These are phyloP conservation scores for Juglanconis sp. DNA, from an alignment of 2,329 filamentous ascomycete species.

Conservation along the genomic window DNA sequence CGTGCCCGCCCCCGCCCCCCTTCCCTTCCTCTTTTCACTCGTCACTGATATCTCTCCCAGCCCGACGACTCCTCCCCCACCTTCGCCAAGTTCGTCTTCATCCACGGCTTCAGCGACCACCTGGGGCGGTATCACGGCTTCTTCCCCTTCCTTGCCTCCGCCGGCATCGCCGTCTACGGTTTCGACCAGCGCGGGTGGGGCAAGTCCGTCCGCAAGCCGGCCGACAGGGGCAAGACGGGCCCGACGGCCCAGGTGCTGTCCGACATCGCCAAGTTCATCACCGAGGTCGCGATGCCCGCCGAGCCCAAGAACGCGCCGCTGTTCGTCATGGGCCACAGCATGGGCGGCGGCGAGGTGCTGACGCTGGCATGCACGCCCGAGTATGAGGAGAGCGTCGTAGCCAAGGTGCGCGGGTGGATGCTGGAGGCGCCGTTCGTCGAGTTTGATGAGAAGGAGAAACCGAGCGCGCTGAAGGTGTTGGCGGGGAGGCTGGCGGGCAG, in stretches of 20 bases:
- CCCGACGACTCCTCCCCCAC: conserved; percentile 44
- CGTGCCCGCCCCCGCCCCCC: not conserved
- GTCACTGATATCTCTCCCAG: conserved; percentile 33
- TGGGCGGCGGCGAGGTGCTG: conserved; percentile 80
- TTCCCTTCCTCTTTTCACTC: not conserved
- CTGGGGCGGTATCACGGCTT: conserved; percentile 72
- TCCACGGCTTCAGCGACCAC: conserved; percentile 91
- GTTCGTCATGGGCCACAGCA: conserved; percentile 87
- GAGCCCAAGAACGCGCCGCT: conserved; percentile 51
- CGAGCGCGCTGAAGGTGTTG: conserved; percentile 59
- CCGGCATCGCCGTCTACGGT: conserved; percentile 71
- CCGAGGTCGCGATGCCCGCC: conserved; percentile 47
- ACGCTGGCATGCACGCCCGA: conserved; percentile 51
- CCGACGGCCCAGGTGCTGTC: conserved; percentile 68
- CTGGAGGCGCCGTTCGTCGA: conserved; percentile 77
- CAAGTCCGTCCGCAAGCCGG: conserved; percentile 58
- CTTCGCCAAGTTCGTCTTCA: conserved; percentile 72
- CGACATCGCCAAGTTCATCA: conserved; percentile 76
- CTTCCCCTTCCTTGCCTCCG: conserved; percentile 65
- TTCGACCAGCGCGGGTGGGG: conserved; percentile 94
- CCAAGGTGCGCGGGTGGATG: conserved; percentile 68
- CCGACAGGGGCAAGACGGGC: conserved; percentile 70
- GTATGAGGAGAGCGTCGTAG: conserved; percentile 50
- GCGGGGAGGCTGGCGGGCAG: conserved; percentile 65
- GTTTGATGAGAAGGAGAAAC: conserved; percentile 63